Evolutionary conservation across 2,329 filamentous ascomycete genomes (phyloP).

Genomic region (Sclerotinia sclerotiorum): DNA sequence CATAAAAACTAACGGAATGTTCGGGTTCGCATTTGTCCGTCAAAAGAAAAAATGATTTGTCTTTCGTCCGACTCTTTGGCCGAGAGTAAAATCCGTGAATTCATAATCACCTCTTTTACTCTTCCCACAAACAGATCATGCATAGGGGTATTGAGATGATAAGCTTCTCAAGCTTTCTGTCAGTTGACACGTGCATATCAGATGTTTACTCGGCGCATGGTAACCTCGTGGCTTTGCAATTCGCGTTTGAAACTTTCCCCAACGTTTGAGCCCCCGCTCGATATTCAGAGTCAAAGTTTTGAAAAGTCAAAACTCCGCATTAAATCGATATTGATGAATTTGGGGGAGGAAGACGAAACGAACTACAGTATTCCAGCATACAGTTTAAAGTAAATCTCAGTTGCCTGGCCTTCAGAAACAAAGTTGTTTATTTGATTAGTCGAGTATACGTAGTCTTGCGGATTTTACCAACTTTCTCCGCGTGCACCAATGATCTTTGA

Average conservation of each 20-base stretch:
- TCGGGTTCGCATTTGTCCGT: not conserved
- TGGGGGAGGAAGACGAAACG: not conserved
- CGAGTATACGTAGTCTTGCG: no score
- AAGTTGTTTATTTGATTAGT: not conserved
- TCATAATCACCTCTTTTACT: not conserved
- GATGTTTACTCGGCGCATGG: not conserved
- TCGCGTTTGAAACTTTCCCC: not conserved
- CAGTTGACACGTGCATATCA: constrained; percentile 3
- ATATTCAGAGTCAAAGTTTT: not conserved
- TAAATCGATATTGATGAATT: not conserved
- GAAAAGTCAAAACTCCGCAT: not conserved
- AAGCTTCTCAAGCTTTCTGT: not conserved
- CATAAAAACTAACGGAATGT: not conserved
- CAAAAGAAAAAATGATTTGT: not conserved
- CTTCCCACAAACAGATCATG: not conserved
- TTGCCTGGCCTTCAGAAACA: not conserved
- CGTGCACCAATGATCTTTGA: not conserved
- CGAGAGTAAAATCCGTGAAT: not conserved
- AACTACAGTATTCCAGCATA: not conserved
- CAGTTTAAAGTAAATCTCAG: not conserved
- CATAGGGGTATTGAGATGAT: not conserved
- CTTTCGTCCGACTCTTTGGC: not conserved
- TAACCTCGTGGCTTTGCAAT: constrained; percentile 1
- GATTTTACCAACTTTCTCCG: not conserved
- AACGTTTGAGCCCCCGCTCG: not conserved